Conservation (phyloP, 108 stramenopile species). For the Skeletonema menzelii region DNA sequence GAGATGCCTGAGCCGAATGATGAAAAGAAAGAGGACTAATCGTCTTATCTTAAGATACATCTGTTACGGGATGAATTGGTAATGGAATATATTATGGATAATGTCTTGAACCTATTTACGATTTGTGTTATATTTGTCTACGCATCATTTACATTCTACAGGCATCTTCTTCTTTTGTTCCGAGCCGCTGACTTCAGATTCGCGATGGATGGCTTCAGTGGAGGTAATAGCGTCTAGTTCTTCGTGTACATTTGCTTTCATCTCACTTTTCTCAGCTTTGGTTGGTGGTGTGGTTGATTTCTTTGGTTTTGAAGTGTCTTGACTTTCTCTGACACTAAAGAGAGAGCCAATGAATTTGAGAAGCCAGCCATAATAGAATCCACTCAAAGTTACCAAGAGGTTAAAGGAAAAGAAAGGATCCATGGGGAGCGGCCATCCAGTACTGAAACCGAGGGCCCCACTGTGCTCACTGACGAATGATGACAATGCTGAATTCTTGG, state of each 20-base stretch:
- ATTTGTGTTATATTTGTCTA: not conserved
- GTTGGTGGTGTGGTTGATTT: not conserved
- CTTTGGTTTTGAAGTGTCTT: not conserved
- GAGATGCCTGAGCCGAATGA: constrained; percentile 29
- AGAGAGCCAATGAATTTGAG: constrained; percentile 26
- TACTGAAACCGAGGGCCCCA: constrained; percentile 54
- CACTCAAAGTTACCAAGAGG: constrained; percentile 56
- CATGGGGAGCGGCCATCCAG: constrained; percentile 54
- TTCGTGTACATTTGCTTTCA: not conserved
- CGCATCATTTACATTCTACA: not conserved
- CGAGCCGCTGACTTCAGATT: not conserved
- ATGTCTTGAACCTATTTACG: not conserved
- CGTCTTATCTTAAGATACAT: not conserved
- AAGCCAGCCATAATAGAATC: constrained; percentile 61
- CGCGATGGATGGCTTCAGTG: not conserved
- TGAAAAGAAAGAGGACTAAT: constrained; percentile 17
- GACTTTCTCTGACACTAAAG: not conserved
- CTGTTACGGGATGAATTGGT: not conserved
- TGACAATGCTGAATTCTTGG: not conserved
- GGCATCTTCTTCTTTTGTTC: not conserved
- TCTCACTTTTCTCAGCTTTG: not conserved
- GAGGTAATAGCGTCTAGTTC: not conserved
- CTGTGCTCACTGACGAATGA: constrained; percentile 49
- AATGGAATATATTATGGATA: not conserved
- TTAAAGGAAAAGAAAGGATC: constrained; percentile 64